These are phyloP conservation scores for Phytophthora brassicae DNA, from an alignment of 352 stramenopile genomes.

Conservation along the genomic window DNA sequence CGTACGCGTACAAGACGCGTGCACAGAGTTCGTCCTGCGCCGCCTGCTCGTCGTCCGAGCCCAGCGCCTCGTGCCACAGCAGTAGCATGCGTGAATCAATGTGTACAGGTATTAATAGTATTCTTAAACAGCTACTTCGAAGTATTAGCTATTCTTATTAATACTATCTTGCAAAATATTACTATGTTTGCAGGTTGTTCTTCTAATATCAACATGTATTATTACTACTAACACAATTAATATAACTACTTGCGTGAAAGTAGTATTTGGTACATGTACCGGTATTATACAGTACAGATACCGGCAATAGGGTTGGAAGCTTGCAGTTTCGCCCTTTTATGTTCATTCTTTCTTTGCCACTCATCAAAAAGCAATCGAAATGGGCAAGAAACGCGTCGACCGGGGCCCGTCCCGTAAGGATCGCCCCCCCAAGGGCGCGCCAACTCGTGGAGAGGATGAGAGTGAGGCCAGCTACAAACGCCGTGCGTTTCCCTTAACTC, in stretches of 20 bases:
- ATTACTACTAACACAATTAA: too few species aligned
- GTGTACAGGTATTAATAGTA: too few species aligned
- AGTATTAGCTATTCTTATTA: too few species aligned
- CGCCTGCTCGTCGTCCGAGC: conserved; percentile 69
- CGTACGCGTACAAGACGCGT: conserved; percentile 44
- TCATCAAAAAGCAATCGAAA: neutral
- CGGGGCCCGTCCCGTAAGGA: conserved; percentile 24
- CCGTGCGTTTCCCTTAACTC: conserved; percentile 72
- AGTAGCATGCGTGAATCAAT: conserved; percentile 36
- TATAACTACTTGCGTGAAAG: too few species aligned
- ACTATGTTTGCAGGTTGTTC: too few species aligned
- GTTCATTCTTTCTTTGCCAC: neutral
- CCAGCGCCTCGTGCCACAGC: conserved; percentile 63
- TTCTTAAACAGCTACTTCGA: too few species aligned
- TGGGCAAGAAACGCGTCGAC: conserved; percentile 38
- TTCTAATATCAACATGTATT: too few species aligned
- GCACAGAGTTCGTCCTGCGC: conserved; percentile 49
- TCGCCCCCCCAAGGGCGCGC: conserved; percentile 2
- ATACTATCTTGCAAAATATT: too few species aligned
- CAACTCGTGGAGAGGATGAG: conserved; percentile 57
- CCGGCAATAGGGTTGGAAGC: too few species aligned
- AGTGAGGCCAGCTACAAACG: conserved; percentile 65
- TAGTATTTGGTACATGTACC: too few species aligned
- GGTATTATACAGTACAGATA: too few species aligned
- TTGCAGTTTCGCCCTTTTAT: too few species aligned